Evolutionary conservation across 345 rosid species (phyloP).

Genomic region (Nephelium lappaceum): DNA sequence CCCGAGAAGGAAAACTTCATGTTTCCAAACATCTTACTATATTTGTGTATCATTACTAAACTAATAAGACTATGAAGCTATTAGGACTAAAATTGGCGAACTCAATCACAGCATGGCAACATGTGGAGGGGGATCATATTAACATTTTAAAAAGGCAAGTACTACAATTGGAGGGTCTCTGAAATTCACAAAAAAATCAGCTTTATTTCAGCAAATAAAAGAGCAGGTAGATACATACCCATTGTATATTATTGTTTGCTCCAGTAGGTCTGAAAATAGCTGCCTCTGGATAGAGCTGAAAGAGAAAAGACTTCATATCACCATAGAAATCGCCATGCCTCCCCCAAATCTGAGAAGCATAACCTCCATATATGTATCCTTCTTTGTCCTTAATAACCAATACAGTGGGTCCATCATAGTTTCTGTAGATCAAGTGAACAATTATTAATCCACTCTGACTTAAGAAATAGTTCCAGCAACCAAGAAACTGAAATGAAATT

Average conservation of each 20-base stretch:
- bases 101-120: background rate
- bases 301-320: slow-evolving; percentile 86
- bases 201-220: background rate
- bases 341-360: slow-evolving; percentile 93
- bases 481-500: slow-evolving; percentile 23
- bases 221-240: slow-evolving; percentile 55
- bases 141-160: no score
- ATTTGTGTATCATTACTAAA: background rate
- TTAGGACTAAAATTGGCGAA: background rate
- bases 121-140: background rate
- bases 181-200: background rate
- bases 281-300: slow-evolving; percentile 77
- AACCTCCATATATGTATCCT: slow-evolving; percentile 82
- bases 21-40: slow-evolving; percentile 7
- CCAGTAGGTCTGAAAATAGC: slow-evolving; percentile 82
- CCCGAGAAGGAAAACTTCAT: background rate
- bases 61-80: background rate
- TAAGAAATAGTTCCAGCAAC: slow-evolving; percentile 21
- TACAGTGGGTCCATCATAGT: slow-evolving; percentile 61
- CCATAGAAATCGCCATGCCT: slow-evolving; percentile 86
- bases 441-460: slow-evolving; percentile 26
- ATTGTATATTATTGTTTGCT: slow-evolving; percentile 79
- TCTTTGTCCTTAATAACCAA: slow-evolving; percentile 78
- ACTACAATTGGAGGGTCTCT: background rate
- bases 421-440: slow-evolving; percentile 57